A percentile compares a stretch with the other conserved stretches of the same genome.
These are phyloP conservation scores for Acacia melanoxylon DNA, from an alignment of 306 rosid genomes.

Conservation along the genomic window DNA sequence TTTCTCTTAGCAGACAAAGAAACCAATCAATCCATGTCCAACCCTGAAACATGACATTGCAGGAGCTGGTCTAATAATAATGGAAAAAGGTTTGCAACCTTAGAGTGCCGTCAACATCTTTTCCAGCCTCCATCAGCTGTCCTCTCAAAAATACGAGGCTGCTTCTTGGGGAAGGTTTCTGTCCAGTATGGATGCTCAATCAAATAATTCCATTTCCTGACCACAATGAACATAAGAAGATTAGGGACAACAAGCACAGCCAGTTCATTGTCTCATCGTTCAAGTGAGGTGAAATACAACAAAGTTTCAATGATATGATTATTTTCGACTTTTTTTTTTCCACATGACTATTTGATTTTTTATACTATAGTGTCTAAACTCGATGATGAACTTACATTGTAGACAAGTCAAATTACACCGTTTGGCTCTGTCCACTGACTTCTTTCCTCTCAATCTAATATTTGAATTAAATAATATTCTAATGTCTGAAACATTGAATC, in stretches of 20 bases:
- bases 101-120: conserved; percentile 45
- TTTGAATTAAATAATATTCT: neutral
- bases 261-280: neutral
- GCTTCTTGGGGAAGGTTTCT: conserved; percentile 61
- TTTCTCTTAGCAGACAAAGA: neutral
- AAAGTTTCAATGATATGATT: too few relatives aligned
- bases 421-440: too few relatives aligned
- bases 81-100: conserved; percentile 12
- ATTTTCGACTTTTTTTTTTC: too few relatives aligned
- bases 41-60: neutral
- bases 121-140: conserved; percentile 62
- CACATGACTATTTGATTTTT: neutral
- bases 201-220: conserved; percentile 73
- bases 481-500: conserved; percentile 12
- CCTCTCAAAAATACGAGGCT: conserved; percentile 65
- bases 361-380: neutral
- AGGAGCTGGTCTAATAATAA: neutral
- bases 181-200: conserved; percentile 76
- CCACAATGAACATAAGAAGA: neutral
- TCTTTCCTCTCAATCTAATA: too few relatives aligned
- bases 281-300: neutral
- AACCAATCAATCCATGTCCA: neutral
- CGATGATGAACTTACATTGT: neutral
- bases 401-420: neutral
- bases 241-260: neutral